Evolutionary conservation across 2,329 filamentous ascomycete genomes (phyloP), one percentile per base, ranked within the genome.

Genomic region (Penicillium griseofulvum): DNA sequence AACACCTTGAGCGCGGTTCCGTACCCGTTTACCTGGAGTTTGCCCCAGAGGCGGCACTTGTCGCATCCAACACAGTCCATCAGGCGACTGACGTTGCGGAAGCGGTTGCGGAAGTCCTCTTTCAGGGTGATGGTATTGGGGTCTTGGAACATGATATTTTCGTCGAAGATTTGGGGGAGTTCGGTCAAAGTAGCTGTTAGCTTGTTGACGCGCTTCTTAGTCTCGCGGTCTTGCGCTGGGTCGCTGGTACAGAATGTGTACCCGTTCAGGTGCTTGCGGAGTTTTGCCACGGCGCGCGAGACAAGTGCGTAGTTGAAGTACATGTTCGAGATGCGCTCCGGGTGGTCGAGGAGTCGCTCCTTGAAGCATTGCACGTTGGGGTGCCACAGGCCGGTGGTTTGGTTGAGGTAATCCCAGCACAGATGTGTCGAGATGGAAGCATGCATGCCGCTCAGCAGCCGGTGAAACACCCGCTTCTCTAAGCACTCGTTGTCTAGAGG

Each of bases 231-330:
- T 71, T 96, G 90, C 2, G 80, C 80, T 0, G 85, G 81, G 68
- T 99, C 94, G 58, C 91, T 91, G 5, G 88, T 88, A 75, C 94
- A 99, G 74, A 96, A 99, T 0, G 90, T 94, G 77, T 97, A 97
- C 59, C 84, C 80, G 60, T 87, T 80, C 10, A 97, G 81, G 64
- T 92, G 87, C 24, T 90, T 89, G 12, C 88, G 89, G 9, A 97
- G 83, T 76, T 99, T 99, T 50, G 90, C 89, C 38, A 97, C 84
- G 12, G 94, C 94, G 47, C 94, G 89, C 26, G 93, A 88, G 38
- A 99, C 82, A n/a, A 99, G 83, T 0, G 94, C 94, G 70, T 96
- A 99, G 83, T 99, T 97, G 80, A 99, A 99, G 79, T 99, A 99
- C 47, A 99, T 82, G 74, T 99, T 99, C 64, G 92, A 94, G 68